Evolutionary conservation across 1,139 yeast genomes (phyloP).

Genomic region (Protomyces inundatus): DNA sequence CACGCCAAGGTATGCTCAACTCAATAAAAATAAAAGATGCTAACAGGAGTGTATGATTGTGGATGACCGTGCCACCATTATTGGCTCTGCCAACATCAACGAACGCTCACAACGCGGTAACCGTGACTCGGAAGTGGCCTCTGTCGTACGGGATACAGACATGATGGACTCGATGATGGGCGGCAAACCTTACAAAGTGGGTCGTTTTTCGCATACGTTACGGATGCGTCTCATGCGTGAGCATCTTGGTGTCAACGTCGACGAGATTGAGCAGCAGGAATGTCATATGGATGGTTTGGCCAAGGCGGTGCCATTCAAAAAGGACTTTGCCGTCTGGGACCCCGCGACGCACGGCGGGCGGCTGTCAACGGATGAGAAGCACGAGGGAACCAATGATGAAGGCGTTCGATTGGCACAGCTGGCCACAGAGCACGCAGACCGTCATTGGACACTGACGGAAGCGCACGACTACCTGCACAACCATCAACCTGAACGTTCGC

Average conservation of each 20-base stretch:
- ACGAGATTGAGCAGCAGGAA: slow-evolving; percentile 77
- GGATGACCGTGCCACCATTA: slow-evolving; percentile 89
- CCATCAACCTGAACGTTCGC: neutral
- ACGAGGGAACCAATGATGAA: neutral
- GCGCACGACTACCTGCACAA: slow-evolving; percentile 12
- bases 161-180: slow-evolving; percentile 71
- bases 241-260: slow-evolving; percentile 90
- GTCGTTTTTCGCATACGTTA: slow-evolving; percentile 81
- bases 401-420: slow-evolving; percentile 11
- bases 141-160: slow-evolving; percentile 76
- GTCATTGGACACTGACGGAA: slow-evolving; percentile 17
- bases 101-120: slow-evolving; percentile 92
- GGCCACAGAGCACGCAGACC: slow-evolving; percentile 13
- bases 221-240: slow-evolving; percentile 93
- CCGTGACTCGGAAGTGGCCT: slow-evolving; percentile 92
- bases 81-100: slow-evolving; percentile 94
- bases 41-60: slow-evolving; percentile 53
- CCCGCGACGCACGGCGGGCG: slow-evolving; percentile 5
- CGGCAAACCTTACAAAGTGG: slow-evolving; percentile 74
- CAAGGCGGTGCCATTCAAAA: slow-evolving; percentile 34
- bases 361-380: slow-evolving; percentile 2
- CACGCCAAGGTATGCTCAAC: slow-evolving; percentile 65
- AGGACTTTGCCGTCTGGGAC: slow-evolving; percentile 11
- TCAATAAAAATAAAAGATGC: neutral
- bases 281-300: slow-evolving; percentile 47